These are phyloP conservation scores for Panicum hallii DNA, from an alignment of 202 grass and related monocot genomes.

Conservation along the genomic window DNA sequence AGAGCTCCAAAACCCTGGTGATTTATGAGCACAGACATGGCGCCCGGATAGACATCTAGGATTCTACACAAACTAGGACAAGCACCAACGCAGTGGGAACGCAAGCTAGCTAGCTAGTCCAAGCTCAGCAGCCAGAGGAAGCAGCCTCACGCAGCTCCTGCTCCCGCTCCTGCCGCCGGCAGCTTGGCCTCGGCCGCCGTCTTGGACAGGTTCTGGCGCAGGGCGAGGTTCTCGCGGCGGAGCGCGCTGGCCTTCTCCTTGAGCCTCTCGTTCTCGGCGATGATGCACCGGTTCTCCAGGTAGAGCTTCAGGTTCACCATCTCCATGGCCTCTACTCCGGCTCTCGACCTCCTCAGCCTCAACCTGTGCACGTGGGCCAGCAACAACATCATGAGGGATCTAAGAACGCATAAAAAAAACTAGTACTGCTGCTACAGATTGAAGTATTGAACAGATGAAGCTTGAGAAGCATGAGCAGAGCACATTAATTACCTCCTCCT, in stretches of 20 bases:
- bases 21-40: constrained; percentile 29
- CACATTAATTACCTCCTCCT: constrained; percentile 44
- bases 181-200: neutral
- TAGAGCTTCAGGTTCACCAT: constrained; percentile 80
- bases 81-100: neutral
- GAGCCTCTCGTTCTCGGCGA: constrained; percentile 74
- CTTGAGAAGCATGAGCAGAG: neutral
- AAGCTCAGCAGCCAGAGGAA: constrained; percentile 27
- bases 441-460: neutral
- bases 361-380: constrained; percentile 35
- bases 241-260: constrained; percentile 61
- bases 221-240: constrained; percentile 60
- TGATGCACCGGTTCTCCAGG: constrained; percentile 74
- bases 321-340: constrained; percentile 49
- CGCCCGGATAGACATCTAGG: neutral
- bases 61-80: constrained; percentile 23
- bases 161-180: neutral
- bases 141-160: constrained; percentile 12
- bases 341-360: constrained; percentile 45
- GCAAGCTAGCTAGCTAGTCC: constrained; percentile 17
- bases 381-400: neutral
- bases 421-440: neutral
- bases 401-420: neutral
- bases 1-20: constrained; percentile 23
- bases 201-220: constrained; percentile 49